Evolutionary conservation across 108 stramenopile species (phyloP), one percentile per base, ranked within the genome.

Genomic region (Nitzschia sp.): DNA sequence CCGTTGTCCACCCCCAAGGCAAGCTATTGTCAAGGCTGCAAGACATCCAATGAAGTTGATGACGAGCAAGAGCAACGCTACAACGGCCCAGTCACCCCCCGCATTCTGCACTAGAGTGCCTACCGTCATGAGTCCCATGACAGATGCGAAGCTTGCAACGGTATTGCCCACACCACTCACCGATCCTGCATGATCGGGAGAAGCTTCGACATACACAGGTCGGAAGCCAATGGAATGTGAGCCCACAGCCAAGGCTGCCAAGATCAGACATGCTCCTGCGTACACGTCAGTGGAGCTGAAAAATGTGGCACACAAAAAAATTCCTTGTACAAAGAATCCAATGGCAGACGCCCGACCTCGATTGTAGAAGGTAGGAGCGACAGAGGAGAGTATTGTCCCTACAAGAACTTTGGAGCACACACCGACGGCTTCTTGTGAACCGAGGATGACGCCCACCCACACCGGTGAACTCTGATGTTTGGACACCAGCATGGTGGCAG

Each of bases 141-240:
- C 51, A 22, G 73, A 67, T 7, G 73, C 73, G 12, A 66, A 67
- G 26, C 65, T 67, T 10, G 73, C 73, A 24, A 74, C 53, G 14
- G 73, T 58, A 60, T 74, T 74, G 3, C 73, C 73, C 7, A 61
- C 41, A 29, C 73, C 73, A 42, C 56, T 58, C 19, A 67, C 25
- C 7, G 66, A 24, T 15, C 66, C 73, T 10, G 73, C 57, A 53
- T 74, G 57, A 6, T 59, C 38, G n/a, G 57, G 58, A 19, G 46
- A 53, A 5, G 51, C 59, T 37, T 74, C 73, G 20, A 74, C n/a
- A 58, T 74, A 74, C 3, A 67, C 52, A 3, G 73, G 73, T 25
- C 65, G 65, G 53, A 61, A 74, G 2, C 73, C 73, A 53, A 74
- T 59, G 24, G 73, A 74, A 67, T 74, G 73, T n/a, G 38, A 37